phyloP scores from a whole-genome alignment of 495 filamentous ascomycete species.

The Hypoxylon fragiforme region DNA sequence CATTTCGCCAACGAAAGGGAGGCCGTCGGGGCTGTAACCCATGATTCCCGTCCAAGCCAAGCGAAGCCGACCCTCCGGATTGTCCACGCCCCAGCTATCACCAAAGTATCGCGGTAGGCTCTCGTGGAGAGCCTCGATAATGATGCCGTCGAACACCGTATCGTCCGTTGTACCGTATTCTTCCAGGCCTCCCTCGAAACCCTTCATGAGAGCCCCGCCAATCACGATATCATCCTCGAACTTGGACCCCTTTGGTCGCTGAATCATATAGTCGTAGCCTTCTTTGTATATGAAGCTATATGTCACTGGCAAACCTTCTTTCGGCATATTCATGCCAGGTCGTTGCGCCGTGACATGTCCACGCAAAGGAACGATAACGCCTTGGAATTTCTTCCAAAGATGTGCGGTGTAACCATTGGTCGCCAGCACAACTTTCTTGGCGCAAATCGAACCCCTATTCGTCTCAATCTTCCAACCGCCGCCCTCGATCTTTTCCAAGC shows the following conservation, averaged over 20 bases:
- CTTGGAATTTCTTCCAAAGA: slow-evolving; percentile 58
- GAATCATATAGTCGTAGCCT: slow-evolving; percentile 70
- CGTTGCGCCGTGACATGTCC: slow-evolving; percentile 69
- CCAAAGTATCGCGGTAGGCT: slow-evolving; percentile 59
- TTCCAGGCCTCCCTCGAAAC: slow-evolving; percentile 47
- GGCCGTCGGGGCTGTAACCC: slow-evolving; percentile 59
- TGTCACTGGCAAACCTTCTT: slow-evolving; percentile 51
- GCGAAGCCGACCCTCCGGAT: slow-evolving; percentile 59
- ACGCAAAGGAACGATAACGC: slow-evolving; percentile 66
- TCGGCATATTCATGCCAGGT: slow-evolving; percentile 52
- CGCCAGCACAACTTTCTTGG: slow-evolving; percentile 63
- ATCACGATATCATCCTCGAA: slow-evolving; percentile 68
- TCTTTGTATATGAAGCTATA: slow-evolving; percentile 64
- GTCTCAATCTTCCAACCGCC: slow-evolving; percentile 56
- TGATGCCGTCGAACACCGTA: slow-evolving; percentile 54
- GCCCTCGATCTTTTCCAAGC: slow-evolving; percentile 38
- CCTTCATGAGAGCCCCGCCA: slow-evolving; percentile 63
- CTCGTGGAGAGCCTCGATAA: slow-evolving; percentile 56
- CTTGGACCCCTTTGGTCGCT: slow-evolving; percentile 50
- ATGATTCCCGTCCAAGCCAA: slow-evolving; percentile 67
- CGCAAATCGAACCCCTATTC: slow-evolving; percentile 54
- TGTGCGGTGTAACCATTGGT: slow-evolving; percentile 73
- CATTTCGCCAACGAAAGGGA: slow-evolving; percentile 59
- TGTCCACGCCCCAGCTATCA: slow-evolving; percentile 59
- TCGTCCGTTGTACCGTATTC: slow-evolving; percentile 63